phyloP scores from a whole-genome alignment of 2,329 filamentous ascomycete genomes.

The Cladophialophora bantiana region DNA sequence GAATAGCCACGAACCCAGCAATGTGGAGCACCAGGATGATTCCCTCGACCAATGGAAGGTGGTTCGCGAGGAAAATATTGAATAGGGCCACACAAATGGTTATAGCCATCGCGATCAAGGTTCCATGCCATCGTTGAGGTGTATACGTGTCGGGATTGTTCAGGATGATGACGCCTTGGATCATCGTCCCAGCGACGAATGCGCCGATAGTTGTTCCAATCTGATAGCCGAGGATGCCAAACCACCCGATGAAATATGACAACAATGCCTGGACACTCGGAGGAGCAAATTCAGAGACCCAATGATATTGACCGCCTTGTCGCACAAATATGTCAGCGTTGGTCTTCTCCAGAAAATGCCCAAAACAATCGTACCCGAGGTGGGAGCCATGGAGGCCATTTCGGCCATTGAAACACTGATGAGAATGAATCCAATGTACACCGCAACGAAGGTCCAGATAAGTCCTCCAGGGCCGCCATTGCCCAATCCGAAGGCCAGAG shows the following conservation, averaged over 20 bases:
- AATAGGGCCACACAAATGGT: conserved; percentile 41
- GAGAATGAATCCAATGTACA: conserved; percentile 53
- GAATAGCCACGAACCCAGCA: conserved; percentile 44
- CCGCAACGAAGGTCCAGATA: conserved; percentile 60
- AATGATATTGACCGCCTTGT: conserved; percentile 61
- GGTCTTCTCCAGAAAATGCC: background rate
- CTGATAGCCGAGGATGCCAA: conserved; percentile 45
- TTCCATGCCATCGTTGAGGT: conserved; percentile 44
- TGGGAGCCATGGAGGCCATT: conserved; percentile 55
- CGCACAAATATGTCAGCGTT: conserved; percentile 33
- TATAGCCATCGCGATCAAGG: conserved; percentile 42
- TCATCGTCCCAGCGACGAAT: conserved; percentile 45
- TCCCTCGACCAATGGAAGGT: conserved; percentile 45
- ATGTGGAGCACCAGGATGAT: conserved; percentile 45
- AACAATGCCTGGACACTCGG: conserved; percentile 50
- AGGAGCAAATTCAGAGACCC: conserved; percentile 64
- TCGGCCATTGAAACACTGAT: conserved; percentile 56
- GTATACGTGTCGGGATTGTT: conserved; percentile 39
- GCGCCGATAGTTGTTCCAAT: conserved; percentile 40
- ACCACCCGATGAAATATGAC: conserved; percentile 53
- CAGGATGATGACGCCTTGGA: conserved; percentile 46
- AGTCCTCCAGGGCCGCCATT: conserved; percentile 62
- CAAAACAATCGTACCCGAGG: conserved; percentile 38
- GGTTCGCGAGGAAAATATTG: conserved; percentile 42
- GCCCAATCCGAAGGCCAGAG: conserved; percentile 39